A percentile compares a stretch with the other conserved stretches of the same genome.
Conservation (phyloP, 495 filamentous ascomycete genomes). For the Pseudevernia furfuracea region DNA sequence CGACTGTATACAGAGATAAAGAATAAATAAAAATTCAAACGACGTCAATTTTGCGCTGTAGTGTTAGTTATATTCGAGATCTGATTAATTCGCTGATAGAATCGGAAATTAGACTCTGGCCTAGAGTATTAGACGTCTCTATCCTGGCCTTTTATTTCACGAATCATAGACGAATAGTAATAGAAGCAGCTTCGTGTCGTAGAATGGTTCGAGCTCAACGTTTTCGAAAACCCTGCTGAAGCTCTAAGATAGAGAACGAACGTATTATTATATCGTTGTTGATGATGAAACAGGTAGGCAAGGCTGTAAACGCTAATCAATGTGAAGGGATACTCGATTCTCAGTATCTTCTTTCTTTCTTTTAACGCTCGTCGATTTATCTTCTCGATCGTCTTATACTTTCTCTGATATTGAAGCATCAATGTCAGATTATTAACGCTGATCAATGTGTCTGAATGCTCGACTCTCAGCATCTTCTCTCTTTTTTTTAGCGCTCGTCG, state of each 20-base stretch:
- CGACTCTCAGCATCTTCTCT: no score
- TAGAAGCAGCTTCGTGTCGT: neutral
- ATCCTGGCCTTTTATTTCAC: neutral
- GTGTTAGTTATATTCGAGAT: neutral
- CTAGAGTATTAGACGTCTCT: neutral
- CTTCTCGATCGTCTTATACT: neutral
- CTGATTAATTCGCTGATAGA: neutral
- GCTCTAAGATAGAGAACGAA: constrained; percentile 8
- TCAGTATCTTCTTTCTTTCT: constrained; percentile 22
- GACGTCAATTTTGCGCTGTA: neutral
- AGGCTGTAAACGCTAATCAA: constrained; percentile 23
- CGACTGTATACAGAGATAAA: neutral
- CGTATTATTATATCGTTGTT: neutral
- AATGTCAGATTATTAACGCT: neutral
- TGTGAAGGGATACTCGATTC: constrained; percentile 34
- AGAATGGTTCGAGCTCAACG: neutral
- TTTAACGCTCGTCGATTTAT: no score
- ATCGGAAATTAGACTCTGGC: neutral
- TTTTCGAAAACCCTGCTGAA: neutral
- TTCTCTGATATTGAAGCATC: constrained; percentile 8
- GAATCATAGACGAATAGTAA: neutral
- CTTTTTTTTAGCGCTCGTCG: no score
- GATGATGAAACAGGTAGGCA: constrained; percentile 1
- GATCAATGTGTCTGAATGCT: no score
- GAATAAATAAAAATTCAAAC: neutral